Evolutionary conservation across 305 asterid genomes (phyloP), one percentile per base, ranked within the genome.

Genomic region (Rubia occidens): DNA sequence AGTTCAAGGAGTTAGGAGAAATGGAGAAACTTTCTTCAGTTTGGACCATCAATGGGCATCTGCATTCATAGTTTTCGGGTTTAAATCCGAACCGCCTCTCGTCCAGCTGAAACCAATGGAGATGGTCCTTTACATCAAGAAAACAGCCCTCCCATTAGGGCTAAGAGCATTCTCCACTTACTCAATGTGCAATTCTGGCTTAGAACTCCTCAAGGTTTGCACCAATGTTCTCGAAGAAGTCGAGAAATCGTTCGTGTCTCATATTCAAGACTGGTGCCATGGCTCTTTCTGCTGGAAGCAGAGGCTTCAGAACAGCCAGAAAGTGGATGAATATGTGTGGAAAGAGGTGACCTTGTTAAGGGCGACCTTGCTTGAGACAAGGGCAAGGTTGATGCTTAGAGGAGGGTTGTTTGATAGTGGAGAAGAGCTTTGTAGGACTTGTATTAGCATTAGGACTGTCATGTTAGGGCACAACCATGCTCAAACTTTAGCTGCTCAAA

Each of bases 401-500:
- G 98, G 98, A 7, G 96, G 96, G 44, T 81, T 78, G 68, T 91
- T 87, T 13, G 92, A 89, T 65, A 78, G 82, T 5, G 98, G 93
- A 42, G 98, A 91, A 68, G 98, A 88, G 75, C 85, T 88, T 4
- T 90, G 97, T 66, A 75, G 97, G 62, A 87, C 90, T 32, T 87
- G 97, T 72, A 82, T 90, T 71, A 88, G 97, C 54, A 93, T 93
- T 60, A 80, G 98, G 81, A 90, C 97, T 6, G 97, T 90, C 76
- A 88, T 90, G 97, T 77, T 90, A n/a, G 98, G 98, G 1, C 95
- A 88, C 70, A 87, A 85, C 77, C 95, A 93, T 66, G 81, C 85
- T 26, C 96, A 83, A 64, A 90, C 98, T 1, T 76, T 90, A 71
- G 89, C 95, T 71, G 98, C 98, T 59, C 98, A 90, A 71, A 95